phyloP scores from a whole-genome alignment of 257 asterid genomes.

The Solanum ossicruentum region DNA sequence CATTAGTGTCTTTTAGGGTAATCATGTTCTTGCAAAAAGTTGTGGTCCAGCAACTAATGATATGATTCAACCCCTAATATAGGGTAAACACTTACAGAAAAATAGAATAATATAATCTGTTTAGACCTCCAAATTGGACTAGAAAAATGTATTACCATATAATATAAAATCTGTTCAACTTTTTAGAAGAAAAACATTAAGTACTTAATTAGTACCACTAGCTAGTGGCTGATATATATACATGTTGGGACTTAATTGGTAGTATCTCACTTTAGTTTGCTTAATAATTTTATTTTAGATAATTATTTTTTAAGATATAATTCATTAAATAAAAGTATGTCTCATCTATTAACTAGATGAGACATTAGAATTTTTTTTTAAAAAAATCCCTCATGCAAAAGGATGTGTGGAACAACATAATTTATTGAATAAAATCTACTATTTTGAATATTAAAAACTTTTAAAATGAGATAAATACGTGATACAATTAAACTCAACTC shows the following conservation, averaged over 20 bases:
- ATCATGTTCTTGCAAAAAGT: neutral
- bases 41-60: neutral
- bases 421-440: neutral
- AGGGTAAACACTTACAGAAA: neutral
- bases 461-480: neutral
- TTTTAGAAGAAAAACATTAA: neutral
- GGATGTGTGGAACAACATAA: neutral
- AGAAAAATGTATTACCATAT: neutral
- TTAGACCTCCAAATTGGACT: neutral
- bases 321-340: neutral
- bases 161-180: neutral
- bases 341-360: too few species aligned
- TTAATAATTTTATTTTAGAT: neutral
- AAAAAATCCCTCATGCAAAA: neutral
- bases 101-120: neutral
- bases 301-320: neutral
- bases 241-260: neutral
- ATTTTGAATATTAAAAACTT: neutral
- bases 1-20: neutral
- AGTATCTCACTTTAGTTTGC: neutral
- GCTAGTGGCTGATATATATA: slow-evolving; percentile 2
- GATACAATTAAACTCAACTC: neutral
- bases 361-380: neutral
- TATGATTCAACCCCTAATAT: neutral
- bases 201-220: neutral